Percentiles rank a stretch among this genome's conserved stretches.
phyloP scores from a whole-genome alignment of 1,284 basidiomycete species.

The Boletus smithii region DNA sequence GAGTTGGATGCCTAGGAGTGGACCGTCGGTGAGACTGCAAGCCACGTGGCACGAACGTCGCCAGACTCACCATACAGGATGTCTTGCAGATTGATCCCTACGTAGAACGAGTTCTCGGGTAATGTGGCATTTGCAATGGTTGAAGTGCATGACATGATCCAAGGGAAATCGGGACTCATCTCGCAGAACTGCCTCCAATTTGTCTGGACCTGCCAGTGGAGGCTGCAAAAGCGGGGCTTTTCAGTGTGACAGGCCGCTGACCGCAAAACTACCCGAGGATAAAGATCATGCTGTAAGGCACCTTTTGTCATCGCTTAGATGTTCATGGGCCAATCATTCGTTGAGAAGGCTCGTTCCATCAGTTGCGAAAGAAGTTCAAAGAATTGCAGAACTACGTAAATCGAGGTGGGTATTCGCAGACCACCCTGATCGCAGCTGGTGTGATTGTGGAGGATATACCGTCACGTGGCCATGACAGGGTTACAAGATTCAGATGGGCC shows the following conservation, averaged over 20 bases:
- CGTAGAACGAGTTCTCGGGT: neutral
- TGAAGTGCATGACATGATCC: neutral
- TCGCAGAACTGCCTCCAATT: too few species aligned
- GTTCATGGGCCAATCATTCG: neutral
- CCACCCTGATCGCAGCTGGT: too few species aligned
- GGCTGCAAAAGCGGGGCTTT: too few species aligned
- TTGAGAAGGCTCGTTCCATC: too few species aligned
- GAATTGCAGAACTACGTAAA: too few species aligned
- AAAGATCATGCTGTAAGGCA: neutral
- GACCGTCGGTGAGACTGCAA: too few species aligned
- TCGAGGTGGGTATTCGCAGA: neutral
- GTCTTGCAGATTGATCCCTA: neutral
- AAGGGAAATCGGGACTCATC: neutral
- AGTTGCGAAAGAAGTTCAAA: neutral
- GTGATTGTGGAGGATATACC: too few species aligned
- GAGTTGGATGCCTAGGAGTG: constrained; percentile 19
- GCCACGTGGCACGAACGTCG: neutral
- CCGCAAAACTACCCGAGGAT: neutral
- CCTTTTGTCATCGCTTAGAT: neutral
- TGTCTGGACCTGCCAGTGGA: too few species aligned
- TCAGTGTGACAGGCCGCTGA: neutral
- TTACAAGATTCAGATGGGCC: too few species aligned
- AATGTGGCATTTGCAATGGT: neutral
- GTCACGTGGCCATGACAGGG: too few species aligned
- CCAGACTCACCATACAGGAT: neutral